A percentile compares a stretch with the other conserved stretches of the same genome.
phyloP scores from a whole-genome alignment of 306 rosid species.

The Vigna hirtella region DNA sequence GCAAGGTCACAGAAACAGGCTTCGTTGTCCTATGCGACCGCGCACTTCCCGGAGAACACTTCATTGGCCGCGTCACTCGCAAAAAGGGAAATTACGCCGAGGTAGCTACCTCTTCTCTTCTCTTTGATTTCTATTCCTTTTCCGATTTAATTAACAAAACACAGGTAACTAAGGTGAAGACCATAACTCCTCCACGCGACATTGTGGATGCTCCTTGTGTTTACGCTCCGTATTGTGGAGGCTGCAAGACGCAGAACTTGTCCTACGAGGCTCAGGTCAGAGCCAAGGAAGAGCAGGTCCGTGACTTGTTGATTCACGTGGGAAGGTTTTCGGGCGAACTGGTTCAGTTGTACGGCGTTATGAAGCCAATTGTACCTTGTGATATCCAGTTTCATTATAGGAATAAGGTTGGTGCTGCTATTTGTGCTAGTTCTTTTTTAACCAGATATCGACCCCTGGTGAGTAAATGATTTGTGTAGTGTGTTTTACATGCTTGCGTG shows the following conservation, averaged over 20 bases:
- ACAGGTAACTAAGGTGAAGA: conserved; percentile 81
- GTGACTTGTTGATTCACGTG: conserved; percentile 73
- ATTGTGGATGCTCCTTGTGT: conserved; percentile 90
- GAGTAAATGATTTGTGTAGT: neutral
- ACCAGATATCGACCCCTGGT: neutral
- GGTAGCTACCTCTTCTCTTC: conserved; percentile 44
- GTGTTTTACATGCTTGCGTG: conserved; percentile 36
- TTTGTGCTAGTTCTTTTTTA: neutral
- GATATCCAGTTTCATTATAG: conserved; percentile 92
- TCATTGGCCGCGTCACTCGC: conserved; percentile 87
- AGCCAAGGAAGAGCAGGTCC: conserved; percentile 90
- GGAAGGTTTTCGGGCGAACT: conserved; percentile 67
- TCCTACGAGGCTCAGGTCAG: conserved; percentile 81
- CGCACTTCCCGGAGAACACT: conserved; percentile 93
- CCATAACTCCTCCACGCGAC: conserved; percentile 81
- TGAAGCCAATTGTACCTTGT: conserved; percentile 85
- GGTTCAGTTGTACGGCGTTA: conserved; percentile 56
- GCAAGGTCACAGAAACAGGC: conserved; percentile 82
- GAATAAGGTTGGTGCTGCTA: conserved; percentile 69
- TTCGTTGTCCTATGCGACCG: conserved; percentile 93
- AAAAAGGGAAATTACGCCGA: conserved; percentile 85
- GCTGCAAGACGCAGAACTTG: conserved; percentile 89
- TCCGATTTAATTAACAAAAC: conserved; percentile 5
- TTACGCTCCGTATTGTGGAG: conserved; percentile 89
- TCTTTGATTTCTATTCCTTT: neutral